These are phyloP conservation scores for Plasmodium coatneyi DNA, from an alignment of 169 alveolate genomes.

Conservation along the genomic window DNA sequence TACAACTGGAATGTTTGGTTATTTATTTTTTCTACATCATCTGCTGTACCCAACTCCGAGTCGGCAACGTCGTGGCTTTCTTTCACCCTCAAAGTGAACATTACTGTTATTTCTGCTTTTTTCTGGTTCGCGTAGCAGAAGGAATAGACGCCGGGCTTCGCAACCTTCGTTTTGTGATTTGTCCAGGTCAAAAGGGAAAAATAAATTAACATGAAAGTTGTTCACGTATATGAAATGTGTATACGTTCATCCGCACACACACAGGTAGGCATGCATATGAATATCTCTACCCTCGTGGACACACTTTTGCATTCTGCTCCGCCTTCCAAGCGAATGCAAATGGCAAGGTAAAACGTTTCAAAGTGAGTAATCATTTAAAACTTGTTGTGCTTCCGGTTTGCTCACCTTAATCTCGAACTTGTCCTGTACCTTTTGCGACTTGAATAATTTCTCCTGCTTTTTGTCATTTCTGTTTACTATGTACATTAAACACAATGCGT, in stretches of 20 bases:
- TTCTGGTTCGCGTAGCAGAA: conserved; percentile 48
- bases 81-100: conserved; percentile 58
- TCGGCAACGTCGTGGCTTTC: conserved; percentile 23
- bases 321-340: background rate
- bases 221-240: background rate
- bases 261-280: background rate
- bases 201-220: background rate
- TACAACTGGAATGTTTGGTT: conserved; percentile 18
- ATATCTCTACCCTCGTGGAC: background rate
- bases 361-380: background rate
- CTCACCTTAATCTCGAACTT: conserved; percentile 56
- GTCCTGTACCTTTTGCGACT: conserved; percentile 48
- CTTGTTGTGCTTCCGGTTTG: background rate
- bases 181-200: conserved; percentile 2
- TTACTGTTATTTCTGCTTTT: conserved; percentile 54
- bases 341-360: background rate
- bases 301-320: background rate
- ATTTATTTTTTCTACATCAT: conserved; percentile 56
- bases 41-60: conserved; percentile 41
- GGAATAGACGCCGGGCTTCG: conserved; percentile 14
- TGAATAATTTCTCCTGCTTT: conserved; percentile 33
- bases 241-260: conserved; percentile 4
- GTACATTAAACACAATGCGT: conserved; percentile 15
- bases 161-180: conserved; percentile 35
- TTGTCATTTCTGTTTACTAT: conserved; percentile 31